phyloP scores from a whole-genome alignment of 306 rosid genomes.

The Luffa aegyptiaca region DNA sequence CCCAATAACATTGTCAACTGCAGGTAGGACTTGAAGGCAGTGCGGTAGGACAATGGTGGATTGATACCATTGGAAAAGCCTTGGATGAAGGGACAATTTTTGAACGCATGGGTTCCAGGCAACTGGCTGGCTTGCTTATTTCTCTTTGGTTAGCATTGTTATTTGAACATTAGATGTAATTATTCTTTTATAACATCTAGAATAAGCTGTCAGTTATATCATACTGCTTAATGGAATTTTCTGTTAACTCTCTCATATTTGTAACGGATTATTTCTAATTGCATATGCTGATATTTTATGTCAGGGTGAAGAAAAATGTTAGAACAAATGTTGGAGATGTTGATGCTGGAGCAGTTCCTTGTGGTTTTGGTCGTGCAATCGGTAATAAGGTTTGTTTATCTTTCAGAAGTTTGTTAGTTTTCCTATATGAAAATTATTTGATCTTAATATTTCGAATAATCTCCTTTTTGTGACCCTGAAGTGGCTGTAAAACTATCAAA shows the following conservation, averaged over 20 bases:
- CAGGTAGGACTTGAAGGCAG: conserved; percentile 99
- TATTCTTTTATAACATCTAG: not conserved
- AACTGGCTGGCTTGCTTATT: conserved; percentile 96
- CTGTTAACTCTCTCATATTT: not conserved
- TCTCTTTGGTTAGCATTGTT: conserved; percentile 75
- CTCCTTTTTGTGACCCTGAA: not conserved
- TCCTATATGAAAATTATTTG: not conserved
- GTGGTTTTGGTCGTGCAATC: conserved; percentile 98
- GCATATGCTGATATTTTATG: conserved; percentile 24
- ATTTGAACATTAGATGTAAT: conserved; percentile 7
- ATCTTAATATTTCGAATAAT: not conserved
- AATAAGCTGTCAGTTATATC: not conserved
- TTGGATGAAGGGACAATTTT: conserved; percentile 78
- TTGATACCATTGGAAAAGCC: conserved; percentile 92
- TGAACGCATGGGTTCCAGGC: conserved; percentile 99
- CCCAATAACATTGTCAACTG: conserved; percentile 15
- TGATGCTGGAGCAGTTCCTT: conserved; percentile 92
- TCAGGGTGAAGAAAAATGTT: conserved; percentile 89
- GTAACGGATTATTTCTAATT: not conserved
- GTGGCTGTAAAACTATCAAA: not conserved
- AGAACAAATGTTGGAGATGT: conserved; percentile 91
- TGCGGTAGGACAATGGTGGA: conserved; percentile 95
- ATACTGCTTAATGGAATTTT: not conserved
- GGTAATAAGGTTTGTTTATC: conserved; percentile 81
- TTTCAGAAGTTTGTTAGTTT: not conserved